A percentile compares a stretch with the other conserved stretches of the same genome.
Evolutionary conservation across 1,284 basidiomycete genomes (phyloP).

Genomic region (Hypsizygus ulmarius): DNA sequence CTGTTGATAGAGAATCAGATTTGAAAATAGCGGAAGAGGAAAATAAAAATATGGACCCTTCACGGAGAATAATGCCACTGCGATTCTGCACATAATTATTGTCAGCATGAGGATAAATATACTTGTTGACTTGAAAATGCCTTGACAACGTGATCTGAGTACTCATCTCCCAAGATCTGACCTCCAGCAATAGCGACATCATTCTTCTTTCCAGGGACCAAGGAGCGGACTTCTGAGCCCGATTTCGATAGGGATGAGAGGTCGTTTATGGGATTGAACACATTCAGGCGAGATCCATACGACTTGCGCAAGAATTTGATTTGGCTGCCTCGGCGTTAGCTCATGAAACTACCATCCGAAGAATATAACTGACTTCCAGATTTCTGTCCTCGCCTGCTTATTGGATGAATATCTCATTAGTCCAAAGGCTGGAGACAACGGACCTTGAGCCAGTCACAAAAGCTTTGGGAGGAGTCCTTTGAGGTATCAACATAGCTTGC

Average conservation of each 20-base stretch:
- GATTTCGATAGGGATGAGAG: slow-evolving; percentile 76
- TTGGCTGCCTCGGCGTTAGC: slow-evolving; percentile 53
- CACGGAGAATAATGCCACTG: slow-evolving; percentile 89
- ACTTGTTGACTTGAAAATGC: slow-evolving; percentile 38
- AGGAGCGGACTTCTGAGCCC: slow-evolving; percentile 49
- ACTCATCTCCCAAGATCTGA: slow-evolving; percentile 89
- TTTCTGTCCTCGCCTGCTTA: slow-evolving; percentile 76
- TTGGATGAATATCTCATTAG: neutral
- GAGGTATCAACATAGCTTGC: slow-evolving; percentile 83
- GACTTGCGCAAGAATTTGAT: slow-evolving; percentile 81
- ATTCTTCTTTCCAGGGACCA: slow-evolving; percentile 66
- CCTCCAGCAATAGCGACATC: slow-evolving; percentile 81
- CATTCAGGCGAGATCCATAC: slow-evolving; percentile 73
- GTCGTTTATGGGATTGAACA: slow-evolving; percentile 89
- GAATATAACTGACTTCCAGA: slow-evolving; percentile 76
- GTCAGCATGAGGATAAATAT: neutral
- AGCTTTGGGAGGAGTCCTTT: slow-evolving; percentile 68
- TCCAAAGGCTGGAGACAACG: slow-evolving; percentile 16
- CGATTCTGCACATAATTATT: slow-evolving; percentile 60
- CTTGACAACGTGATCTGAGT: slow-evolving; percentile 90
- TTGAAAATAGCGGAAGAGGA: slow-evolving; percentile 4
- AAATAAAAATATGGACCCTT: slow-evolving; percentile 53
- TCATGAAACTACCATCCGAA: slow-evolving; percentile 2
- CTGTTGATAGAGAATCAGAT: slow-evolving; percentile 35
- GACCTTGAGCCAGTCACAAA: slow-evolving; percentile 87